Evolutionary conservation across 805 yeast genomes (phyloP), one percentile per base, ranked within the genome.

Genomic region (Saccharomycopsis sp.): DNA sequence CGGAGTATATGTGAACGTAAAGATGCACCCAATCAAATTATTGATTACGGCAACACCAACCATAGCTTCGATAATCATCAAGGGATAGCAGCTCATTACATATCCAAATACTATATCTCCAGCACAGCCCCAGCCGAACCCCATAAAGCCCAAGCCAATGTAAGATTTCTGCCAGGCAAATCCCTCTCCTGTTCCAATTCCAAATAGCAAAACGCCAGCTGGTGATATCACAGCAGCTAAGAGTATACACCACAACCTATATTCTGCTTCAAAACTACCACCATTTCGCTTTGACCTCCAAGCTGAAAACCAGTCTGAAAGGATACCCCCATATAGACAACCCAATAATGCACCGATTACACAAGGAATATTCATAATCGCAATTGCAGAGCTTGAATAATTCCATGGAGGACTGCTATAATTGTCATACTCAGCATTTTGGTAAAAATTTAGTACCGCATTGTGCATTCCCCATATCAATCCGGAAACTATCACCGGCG

Each of bases 391-490:
- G 52, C 79, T 71, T 13, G 78, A 67, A 56, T 80, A 81, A 59
- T 74, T 73, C 70, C 75, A 83, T 9, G 93, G 90, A 0, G 71
- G 70, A 46, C 71, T 79, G 42, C 76, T 76, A 63, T 77, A 83
- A 51, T 68, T 65, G 44, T 79, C 79, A 49, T 82, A 88, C 57
- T 81, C 85, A 9, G 85, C 75, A 2, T 89, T 82, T 51, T 84
- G 60, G 59, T 83, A 84, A 54, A 84, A 83, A 0, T 88, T 76
- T 51, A 83, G 68, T 56, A 81, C 79, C 0, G 87, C 84, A 57
- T 81, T 87, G 59, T 83, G 90, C 47, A 78, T 67, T 37, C 90
- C 90, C 90, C 90, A 84, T 51, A 82, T 75, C 20, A 79, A 48
- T 40, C 86, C 85, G 1, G 84, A 76, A 19, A 76, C 63, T 54